These are phyloP conservation scores for Basipetospora chlamydospora DNA, from an alignment of 2,329 filamentous ascomycete genomes.

Conservation along the genomic window DNA sequence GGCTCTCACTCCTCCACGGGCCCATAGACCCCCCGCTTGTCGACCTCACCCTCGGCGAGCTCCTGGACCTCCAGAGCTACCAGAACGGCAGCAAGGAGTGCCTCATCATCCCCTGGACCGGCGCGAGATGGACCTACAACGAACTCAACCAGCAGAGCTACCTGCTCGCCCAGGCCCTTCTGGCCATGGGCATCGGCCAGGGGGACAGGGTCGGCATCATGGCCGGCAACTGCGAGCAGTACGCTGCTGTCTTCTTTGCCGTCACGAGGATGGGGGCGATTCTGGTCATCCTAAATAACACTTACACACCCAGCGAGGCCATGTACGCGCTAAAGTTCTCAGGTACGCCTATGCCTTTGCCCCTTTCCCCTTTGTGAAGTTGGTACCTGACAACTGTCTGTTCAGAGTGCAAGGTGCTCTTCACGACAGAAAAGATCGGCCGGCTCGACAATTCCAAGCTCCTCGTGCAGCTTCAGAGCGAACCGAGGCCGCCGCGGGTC, in stretches of 20 bases:
- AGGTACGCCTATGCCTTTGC: conserved; percentile 27
- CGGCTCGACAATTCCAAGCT: conserved; percentile 47
- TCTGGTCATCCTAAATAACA: conserved; percentile 69
- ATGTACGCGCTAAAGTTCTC: conserved; percentile 58
- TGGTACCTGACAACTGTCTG: not conserved
- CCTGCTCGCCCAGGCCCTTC: conserved; percentile 47
- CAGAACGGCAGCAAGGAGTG: conserved; percentile 52
- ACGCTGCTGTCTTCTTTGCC: conserved; percentile 62
- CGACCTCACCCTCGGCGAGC: conserved; percentile 56
- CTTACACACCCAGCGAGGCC: conserved; percentile 60
- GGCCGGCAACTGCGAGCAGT: conserved; percentile 70
- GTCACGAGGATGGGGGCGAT: conserved; percentile 52
- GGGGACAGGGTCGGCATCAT: conserved; percentile 63
- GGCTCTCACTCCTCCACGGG: conserved; percentile 49
- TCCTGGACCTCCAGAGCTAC: conserved; percentile 56
- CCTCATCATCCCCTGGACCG: conserved; percentile 62
- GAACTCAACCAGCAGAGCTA: conserved; percentile 48
- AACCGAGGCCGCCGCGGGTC: conserved; percentile 32
- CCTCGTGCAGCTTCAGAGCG: conserved; percentile 35
- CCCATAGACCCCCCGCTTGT: conserved; percentile 54
- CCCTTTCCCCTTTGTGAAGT: not conserved
- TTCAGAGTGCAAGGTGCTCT: conserved; percentile 57
- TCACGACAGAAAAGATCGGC: conserved; percentile 57
- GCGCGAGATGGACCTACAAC: conserved; percentile 57
- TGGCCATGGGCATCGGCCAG: conserved; percentile 50